These are phyloP conservation scores for Diphasiastrum complanatum DNA, from an alignment of 83 land plant species.

Conservation along the genomic window DNA sequence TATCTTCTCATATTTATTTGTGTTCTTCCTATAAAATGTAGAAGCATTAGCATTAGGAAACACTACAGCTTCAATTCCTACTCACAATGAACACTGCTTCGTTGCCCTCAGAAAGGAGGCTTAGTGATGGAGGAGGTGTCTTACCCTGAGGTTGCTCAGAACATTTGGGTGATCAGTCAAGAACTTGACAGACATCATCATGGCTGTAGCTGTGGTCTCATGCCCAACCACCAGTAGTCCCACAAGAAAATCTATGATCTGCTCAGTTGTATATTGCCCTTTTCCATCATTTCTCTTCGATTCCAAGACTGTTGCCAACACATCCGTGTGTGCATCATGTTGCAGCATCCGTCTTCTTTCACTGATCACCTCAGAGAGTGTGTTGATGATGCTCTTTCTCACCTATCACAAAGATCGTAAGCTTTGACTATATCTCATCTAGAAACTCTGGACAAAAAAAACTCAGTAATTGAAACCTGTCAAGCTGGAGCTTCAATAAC, in stretches of 20 bases:
- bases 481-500: conserved; percentile 56
- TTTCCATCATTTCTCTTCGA: conserved; percentile 21
- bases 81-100: not conserved
- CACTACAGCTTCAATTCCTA: not conserved
- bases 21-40: conserved; percentile 53
- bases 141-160: too few species aligned
- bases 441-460: too few species aligned
- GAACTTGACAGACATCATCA: conserved; percentile 65
- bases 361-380: conserved; percentile 40
- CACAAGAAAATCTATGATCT: conserved; percentile 64
- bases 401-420: too few species aligned
- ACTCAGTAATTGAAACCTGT: too few species aligned
- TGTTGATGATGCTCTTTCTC: conserved; percentile 42
- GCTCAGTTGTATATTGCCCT: conserved; percentile 53
- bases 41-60: not conserved
- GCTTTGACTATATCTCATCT: too few species aligned
- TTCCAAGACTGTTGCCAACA: conserved; percentile 38
- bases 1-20: conserved; percentile 30
- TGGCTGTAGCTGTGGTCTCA: conserved; percentile 68
- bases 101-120: conserved; percentile 52
- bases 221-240: conserved; percentile 82
- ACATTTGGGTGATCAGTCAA: conserved; percentile 44
- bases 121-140: too few species aligned
- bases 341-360: conserved; percentile 20
- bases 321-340: conserved; percentile 22